These are phyloP conservation scores for Hordeum vulgare DNA, from an alignment of 176 grass and related monocot species.

Conservation along the genomic window MorexV3_pseudomolecules_assembly NC_058519.1:250810681-250811180, in stretches of 20 bases:
- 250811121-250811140: neutral
- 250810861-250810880: constrained; percentile 32
- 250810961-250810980: constrained; percentile 33
- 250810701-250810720: too few species aligned
- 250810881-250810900: constrained; percentile 77
- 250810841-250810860: too few species aligned
- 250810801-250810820: too few species aligned
- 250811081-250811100: neutral
- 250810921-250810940: constrained; percentile 82
- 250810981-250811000: constrained; percentile 42
- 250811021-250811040: neutral
- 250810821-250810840: too few species aligned
- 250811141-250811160: neutral
- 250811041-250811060: neutral
- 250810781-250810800: too few species aligned
- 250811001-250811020: constrained; percentile 4
- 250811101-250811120: neutral
- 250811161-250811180: neutral
- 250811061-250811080: too few species aligned
- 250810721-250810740: too few species aligned
- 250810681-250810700: too few species aligned
- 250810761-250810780: too few species aligned
- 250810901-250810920: constrained; percentile 69
- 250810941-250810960: constrained; percentile 53
- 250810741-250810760: too few species aligned